Conservation (phyloP, 257 asterid genomes). For the Henckelia pumila region DNA sequence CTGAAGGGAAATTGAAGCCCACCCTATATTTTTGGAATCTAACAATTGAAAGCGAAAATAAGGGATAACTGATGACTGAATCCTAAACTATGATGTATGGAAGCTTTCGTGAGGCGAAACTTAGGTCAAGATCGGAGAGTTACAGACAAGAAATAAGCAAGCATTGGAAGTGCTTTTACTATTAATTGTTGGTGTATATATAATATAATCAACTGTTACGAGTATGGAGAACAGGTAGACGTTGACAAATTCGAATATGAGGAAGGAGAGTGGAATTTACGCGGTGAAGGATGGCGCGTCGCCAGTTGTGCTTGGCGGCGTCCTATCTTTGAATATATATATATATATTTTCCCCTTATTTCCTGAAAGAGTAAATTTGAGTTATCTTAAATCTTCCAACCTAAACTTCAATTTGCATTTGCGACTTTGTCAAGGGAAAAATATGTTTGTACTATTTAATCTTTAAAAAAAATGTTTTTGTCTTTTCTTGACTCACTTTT, state of each 20-base stretch:
- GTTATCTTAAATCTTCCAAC: too few relatives aligned
- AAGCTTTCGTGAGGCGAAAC: background rate
- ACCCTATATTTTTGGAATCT: slow-evolving; percentile 4
- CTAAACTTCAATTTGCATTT: too few relatives aligned
- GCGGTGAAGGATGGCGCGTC: slow-evolving; percentile 24
- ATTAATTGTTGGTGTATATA: background rate
- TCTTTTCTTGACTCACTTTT: too few relatives aligned
- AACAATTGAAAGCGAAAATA: slow-evolving; percentile 19
- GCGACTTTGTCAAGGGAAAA: too few relatives aligned
- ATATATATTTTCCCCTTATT: too few relatives aligned
- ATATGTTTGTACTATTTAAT: too few relatives aligned
- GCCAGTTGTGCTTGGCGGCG: background rate
- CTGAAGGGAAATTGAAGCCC: background rate
- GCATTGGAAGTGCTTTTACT: background rate
- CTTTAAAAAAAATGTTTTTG: too few relatives aligned
- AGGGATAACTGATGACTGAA: slow-evolving; percentile 18
- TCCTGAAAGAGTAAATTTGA: too few relatives aligned
- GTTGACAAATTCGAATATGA: slow-evolving; percentile 25
- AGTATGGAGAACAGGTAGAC: slow-evolving; percentile 4
- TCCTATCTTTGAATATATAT: background rate
- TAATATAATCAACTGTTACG: background rate
- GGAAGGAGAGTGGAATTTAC: slow-evolving; percentile 18
- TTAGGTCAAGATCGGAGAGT: slow-evolving; percentile 1
- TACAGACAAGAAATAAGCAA: background rate
- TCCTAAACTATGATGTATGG: slow-evolving; percentile 20